phyloP scores from a whole-genome alignment of 768 basidiomycete species.

The Tylopilus balloui region DNA sequence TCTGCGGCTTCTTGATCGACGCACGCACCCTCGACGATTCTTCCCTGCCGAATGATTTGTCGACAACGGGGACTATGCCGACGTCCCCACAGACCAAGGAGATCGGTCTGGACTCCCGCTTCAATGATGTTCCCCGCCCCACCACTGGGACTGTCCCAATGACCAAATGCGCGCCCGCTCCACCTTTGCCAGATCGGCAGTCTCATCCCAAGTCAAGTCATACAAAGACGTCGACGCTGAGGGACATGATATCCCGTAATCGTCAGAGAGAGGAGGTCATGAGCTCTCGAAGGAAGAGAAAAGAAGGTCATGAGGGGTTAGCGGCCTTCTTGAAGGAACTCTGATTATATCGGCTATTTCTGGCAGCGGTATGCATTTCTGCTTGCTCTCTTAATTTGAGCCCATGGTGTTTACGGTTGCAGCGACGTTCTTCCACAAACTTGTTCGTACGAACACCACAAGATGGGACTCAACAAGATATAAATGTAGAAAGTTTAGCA shows the following conservation, averaged over 20 bases:
- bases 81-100: not conserved
- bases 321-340: conserved; percentile 44
- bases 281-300: conserved; percentile 19
- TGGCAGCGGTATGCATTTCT: not conserved
- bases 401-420: not conserved
- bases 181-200: too few species aligned
- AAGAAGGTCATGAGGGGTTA: conserved; percentile 37
- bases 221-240: conserved; percentile 44
- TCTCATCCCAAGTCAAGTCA: conserved; percentile 37
- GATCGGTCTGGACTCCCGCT: not conserved
- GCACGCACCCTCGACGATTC: not conserved
- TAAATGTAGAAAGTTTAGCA: not conserved
- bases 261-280: conserved; percentile 40
- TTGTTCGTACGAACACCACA: too few species aligned
- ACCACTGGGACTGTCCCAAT: not conserved
- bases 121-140: not conserved
- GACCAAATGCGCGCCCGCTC: not conserved
- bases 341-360: not conserved
- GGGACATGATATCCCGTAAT: conserved; percentile 60
- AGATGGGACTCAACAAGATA: not conserved
- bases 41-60: not conserved
- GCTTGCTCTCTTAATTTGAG: not conserved
- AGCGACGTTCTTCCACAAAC: not conserved
- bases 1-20: conserved; percentile 17
- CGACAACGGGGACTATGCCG: not conserved